phyloP scores from a whole-genome alignment of 1,139 yeast genomes.

The Petasospora fabianii region DNA sequence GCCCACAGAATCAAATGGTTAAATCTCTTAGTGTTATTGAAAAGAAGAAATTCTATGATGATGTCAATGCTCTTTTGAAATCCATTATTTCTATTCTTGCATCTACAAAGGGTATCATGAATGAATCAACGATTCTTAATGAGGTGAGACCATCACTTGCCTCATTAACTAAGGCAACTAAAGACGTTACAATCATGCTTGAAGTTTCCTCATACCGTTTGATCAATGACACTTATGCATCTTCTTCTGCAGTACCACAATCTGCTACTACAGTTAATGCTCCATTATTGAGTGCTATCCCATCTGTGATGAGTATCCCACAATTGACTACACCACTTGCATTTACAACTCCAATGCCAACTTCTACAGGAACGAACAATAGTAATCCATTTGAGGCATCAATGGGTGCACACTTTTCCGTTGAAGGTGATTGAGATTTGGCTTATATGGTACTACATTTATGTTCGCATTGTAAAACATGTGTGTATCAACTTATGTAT shows the following conservation, averaged over 20 bases:
- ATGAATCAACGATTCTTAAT: conserved; percentile 72
- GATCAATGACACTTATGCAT: conserved; percentile 28
- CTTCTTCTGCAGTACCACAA: conserved; percentile 27
- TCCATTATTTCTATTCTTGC: conserved; percentile 81
- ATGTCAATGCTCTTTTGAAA: conserved; percentile 76
- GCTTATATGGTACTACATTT: no score
- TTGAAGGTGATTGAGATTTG: background rate
- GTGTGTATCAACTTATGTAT: no score
- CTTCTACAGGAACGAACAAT: conserved; percentile 3
- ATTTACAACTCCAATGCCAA: conserved; percentile 10
- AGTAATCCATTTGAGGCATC: conserved; percentile 26
- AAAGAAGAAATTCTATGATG: conserved; percentile 77
- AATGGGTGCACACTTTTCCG: conserved; percentile 13
- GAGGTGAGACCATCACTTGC: conserved; percentile 82
- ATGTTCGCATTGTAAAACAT: no score
- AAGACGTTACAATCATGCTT: conserved; percentile 79
- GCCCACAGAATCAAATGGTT: conserved; percentile 40
- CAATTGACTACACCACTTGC: conserved; percentile 25
- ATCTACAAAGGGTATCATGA: conserved; percentile 77
- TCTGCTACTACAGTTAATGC: conserved; percentile 17
- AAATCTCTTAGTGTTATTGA: conserved; percentile 49
- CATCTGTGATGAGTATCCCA: conserved; percentile 26
- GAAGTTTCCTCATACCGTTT: conserved; percentile 57
- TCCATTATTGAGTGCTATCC: conserved; percentile 22
- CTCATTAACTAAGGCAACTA: conserved; percentile 78